Evolutionary conservation across 495 filamentous ascomycete genomes (phyloP).

Genomic region (Aspergillus conjunctus): DNA sequence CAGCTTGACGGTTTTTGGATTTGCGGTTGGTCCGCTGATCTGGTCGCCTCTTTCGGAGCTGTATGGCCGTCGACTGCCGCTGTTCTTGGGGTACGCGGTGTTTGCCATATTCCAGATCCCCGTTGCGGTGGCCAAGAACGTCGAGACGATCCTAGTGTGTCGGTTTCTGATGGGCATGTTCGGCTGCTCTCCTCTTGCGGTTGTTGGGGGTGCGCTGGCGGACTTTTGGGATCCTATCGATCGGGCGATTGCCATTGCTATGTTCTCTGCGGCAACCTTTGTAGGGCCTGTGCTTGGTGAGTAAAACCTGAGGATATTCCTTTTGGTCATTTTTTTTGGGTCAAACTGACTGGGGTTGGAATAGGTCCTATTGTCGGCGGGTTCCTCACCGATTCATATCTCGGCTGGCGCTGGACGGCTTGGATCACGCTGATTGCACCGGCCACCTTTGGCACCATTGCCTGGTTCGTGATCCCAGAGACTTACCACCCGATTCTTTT

Average conservation of each 20-base stretch:
- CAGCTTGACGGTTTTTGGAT: constrained; percentile 59
- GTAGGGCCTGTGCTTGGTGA: constrained; percentile 56
- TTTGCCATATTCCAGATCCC: constrained; percentile 66
- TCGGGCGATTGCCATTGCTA: constrained; percentile 60
- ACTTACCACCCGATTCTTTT: constrained; percentile 62
- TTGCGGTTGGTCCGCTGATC: constrained; percentile 53
- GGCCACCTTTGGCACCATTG: constrained; percentile 48
- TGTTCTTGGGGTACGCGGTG: constrained; percentile 57
- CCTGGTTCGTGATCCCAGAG: constrained; percentile 59
- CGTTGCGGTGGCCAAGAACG: constrained; percentile 60
- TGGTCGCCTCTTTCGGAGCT: constrained; percentile 62
- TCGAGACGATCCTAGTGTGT: constrained; percentile 60
- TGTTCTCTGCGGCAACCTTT: constrained; percentile 58
- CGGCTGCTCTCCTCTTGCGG: constrained; percentile 63
- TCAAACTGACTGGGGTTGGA: constrained; percentile 10
- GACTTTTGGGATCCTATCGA: constrained; percentile 65
- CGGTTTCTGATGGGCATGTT: constrained; percentile 65
- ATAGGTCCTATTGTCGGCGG: constrained; percentile 45
- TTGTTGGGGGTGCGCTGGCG: constrained; percentile 60
- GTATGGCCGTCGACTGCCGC: constrained; percentile 56
- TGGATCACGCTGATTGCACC: constrained; percentile 65
- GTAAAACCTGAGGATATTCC: constrained; percentile 1
- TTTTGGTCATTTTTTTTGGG: not conserved
- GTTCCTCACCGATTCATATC: constrained; percentile 57
- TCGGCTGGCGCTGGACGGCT: constrained; percentile 66